Conservation (phyloP, 495 filamentous ascomycete species). For the Hypomontagnella submonticulosa region DNA sequence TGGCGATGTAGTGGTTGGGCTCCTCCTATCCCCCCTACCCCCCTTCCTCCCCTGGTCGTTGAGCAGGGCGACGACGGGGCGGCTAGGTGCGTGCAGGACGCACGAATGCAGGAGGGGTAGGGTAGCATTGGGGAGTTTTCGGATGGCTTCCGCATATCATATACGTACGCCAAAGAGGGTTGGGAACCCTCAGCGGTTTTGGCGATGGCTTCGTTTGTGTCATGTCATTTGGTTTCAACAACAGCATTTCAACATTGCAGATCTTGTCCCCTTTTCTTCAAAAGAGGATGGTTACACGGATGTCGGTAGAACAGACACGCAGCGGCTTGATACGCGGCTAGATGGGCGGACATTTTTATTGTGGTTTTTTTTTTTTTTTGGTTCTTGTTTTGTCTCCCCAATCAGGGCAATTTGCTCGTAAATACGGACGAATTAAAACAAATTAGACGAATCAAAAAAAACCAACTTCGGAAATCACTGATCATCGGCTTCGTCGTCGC, state of each 20-base stretch:
- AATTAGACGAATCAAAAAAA: too few relatives aligned
- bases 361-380: neutral
- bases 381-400: neutral
- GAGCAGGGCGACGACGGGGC: slow-evolving; percentile 17
- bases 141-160: slow-evolving; percentile 33
- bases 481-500: too few relatives aligned
- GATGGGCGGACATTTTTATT: too few relatives aligned
- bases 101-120: slow-evolving; percentile 29
- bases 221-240: slow-evolving; percentile 42
- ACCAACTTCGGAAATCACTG: too few relatives aligned
- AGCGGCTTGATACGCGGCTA: too few relatives aligned
- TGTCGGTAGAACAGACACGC: slow-evolving; percentile 15
- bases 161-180: slow-evolving; percentile 11
- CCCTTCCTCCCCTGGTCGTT: slow-evolving; percentile 12
- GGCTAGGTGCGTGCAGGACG: slow-evolving; percentile 17
- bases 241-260: slow-evolving; percentile 40
- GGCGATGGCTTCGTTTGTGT: slow-evolving; percentile 42
- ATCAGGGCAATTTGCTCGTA: slow-evolving; percentile 10
- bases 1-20: slow-evolving; percentile 17
- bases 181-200: slow-evolving; percentile 17
- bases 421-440: slow-evolving; percentile 30
- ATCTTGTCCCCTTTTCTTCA: slow-evolving; percentile 21
- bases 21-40: too few relatives aligned
- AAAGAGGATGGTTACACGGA: slow-evolving; percentile 5
- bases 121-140: slow-evolving; percentile 40